These are phyloP conservation scores for Phialocephala sp. DNA, from an alignment of 2,329 filamentous ascomycete species.

Conservation along the genomic window DNA sequence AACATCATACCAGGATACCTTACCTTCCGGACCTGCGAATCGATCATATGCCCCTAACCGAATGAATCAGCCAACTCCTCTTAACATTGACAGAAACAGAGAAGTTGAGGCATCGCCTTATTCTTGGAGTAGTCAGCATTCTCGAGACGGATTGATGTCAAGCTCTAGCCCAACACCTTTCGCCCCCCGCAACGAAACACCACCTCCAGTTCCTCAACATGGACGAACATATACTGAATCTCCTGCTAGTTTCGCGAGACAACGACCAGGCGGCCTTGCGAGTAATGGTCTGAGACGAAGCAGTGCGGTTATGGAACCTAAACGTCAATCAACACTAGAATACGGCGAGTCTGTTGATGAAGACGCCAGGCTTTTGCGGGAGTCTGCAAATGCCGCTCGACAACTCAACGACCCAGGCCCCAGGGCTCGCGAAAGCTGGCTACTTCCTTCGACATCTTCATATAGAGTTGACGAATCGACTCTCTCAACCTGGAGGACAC, in stretches of 20 bases:
- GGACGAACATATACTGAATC: constrained; percentile 22
- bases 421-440: constrained; percentile 40
- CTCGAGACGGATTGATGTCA: constrained; percentile 40
- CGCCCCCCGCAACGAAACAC: constrained; percentile 21
- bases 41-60: constrained; percentile 32
- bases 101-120: constrained; percentile 39
- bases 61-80: constrained; percentile 36
- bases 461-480: constrained; percentile 32
- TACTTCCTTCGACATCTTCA: constrained; percentile 30
- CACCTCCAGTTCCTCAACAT: constrained; percentile 36
- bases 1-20: constrained; percentile 32
- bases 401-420: constrained; percentile 35
- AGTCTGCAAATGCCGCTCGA: constrained; percentile 41
- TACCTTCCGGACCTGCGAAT: constrained; percentile 30
- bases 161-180: constrained; percentile 37
- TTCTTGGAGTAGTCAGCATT: constrained; percentile 42
- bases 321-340: constrained; percentile 39
- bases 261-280: constrained; percentile 26
- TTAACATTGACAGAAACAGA: constrained; percentile 39
- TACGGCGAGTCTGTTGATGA: constrained; percentile 40
- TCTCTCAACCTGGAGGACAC: constrained; percentile 29
- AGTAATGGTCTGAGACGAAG: constrained; percentile 39
- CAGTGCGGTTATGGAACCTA: constrained; percentile 36
- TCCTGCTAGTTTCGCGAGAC: constrained; percentile 23
- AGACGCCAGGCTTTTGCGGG: constrained; percentile 42